These are phyloP conservation scores for Rhodosorus marinus DNA, from an alignment of 23 red algal species.

Conservation along the genomic window DNA sequence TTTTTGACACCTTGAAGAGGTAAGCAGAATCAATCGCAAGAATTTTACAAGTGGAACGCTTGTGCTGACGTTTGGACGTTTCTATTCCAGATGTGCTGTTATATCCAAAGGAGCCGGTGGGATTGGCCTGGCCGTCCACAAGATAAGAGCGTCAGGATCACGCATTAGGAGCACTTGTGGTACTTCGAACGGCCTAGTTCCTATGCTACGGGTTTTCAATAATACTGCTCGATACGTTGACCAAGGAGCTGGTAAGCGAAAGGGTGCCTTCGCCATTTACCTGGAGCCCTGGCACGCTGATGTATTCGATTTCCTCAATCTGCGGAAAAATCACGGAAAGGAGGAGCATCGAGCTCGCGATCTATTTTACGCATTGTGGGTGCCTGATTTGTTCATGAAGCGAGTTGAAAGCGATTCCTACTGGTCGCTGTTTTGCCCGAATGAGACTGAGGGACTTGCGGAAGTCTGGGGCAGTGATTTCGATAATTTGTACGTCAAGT, in stretches of 20 bases:
- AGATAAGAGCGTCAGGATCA: conserved; percentile 66
- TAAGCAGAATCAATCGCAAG: too few species aligned
- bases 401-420: conserved; percentile 51
- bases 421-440: conserved; percentile 95
- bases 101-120: conserved; percentile 93
- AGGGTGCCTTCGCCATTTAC: conserved; percentile 96
- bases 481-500: conserved; percentile 57
- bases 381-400: conserved; percentile 87
- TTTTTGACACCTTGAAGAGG: conserved; percentile 97
- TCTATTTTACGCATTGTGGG: conserved; percentile 94
- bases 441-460: conserved; percentile 80
- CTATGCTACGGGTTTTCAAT: conserved; percentile 98
- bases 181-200: conserved; percentile 88
- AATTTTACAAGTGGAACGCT: too few species aligned
- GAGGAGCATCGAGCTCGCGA: conserved; percentile 88
- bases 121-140: conserved; percentile 77
- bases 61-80: too few species aligned
- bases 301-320: conserved; percentile 90
- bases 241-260: conserved; percentile 95
- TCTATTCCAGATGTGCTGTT: too few species aligned
- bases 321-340: conserved; percentile 97
- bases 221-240: conserved; percentile 98
- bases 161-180: conserved; percentile 96
- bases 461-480: conserved; percentile 82
- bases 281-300: conserved; percentile 99